Percentiles rank a stretch among this genome's conserved stretches.
phyloP scores from a whole-genome alignment of 352 stramenopile species.

The Pythium coloratum region DNA sequence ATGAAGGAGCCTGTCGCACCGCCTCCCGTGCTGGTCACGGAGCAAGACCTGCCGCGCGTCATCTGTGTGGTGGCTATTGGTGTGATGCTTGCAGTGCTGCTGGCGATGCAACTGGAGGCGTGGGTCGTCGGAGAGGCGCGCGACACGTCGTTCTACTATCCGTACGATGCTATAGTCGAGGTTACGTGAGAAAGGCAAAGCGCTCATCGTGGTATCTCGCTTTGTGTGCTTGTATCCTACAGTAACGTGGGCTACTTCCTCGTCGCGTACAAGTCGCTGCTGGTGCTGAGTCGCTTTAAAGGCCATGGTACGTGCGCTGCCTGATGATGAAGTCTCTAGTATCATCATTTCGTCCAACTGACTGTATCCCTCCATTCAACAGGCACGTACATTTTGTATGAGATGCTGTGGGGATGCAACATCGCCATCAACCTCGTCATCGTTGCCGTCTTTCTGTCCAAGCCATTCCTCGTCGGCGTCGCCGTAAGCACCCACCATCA shows the following conservation, averaged over 20 bases:
- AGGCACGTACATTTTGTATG: constrained; percentile 80
- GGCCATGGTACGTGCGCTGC: constrained; percentile 46
- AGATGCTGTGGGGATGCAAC: constrained; percentile 84
- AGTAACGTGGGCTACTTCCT: constrained; percentile 60
- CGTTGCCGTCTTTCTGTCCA: constrained; percentile 65
- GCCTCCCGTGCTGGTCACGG: constrained; percentile 56
- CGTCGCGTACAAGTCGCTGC: constrained; percentile 45
- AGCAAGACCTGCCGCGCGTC: constrained; percentile 49
- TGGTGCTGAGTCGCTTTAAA: constrained; percentile 54
- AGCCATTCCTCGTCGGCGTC: constrained; percentile 82
- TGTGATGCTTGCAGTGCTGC: constrained; percentile 29
- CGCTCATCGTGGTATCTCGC: too few species aligned
- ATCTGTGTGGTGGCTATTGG: constrained; percentile 39
- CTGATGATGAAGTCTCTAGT: not conserved
- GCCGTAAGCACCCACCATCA: constrained; percentile 38
- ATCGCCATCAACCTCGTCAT: constrained; percentile 67
- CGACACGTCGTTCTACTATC: constrained; percentile 55
- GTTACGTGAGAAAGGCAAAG: too few species aligned
- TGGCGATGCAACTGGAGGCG: constrained; percentile 57
- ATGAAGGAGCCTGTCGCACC: constrained; percentile 27
- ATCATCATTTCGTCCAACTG: not conserved
- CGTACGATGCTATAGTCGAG: constrained; percentile 26
- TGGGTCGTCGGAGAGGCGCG: constrained; percentile 42
- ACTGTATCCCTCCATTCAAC: not conserved
- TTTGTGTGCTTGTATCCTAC: not conserved